Evolutionary conservation across 179 eudicot species (phyloP), one percentile per base, ranked within the genome.

Genomic region (Nepenthes alata): DNA sequence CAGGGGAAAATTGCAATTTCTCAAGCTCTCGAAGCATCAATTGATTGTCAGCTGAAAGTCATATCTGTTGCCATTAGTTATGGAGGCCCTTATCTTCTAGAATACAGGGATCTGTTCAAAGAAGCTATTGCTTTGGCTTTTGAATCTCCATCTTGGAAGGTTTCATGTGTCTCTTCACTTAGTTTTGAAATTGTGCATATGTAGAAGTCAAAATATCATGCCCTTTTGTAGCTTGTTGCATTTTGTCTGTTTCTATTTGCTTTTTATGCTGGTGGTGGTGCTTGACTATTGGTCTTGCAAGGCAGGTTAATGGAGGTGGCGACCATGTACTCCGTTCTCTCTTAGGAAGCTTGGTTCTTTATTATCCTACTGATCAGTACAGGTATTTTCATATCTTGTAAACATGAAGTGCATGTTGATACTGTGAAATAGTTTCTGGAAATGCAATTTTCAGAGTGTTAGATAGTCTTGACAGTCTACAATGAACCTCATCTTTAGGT

Each of bases 141-240:
- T 75, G 87, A 87, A 55, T 87, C 97, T 35, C 88, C 94, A 59
- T 94, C 99, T 62, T 94, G 99, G 99, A 90, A 94, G 99, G 99
- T 90, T 72, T 50, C 64, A 12, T 54, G 14, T 61, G 63, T 47
- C 5, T 35, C 15, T 59, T 50, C 39, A 10, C 11, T 44, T 37
- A 45, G 52, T 60, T 8, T 37, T 58, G 4, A 37, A 15, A 10
- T 11, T 37, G 5, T 37, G 25, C 25, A 25, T 25, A 25, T 25
- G 25, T 25, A 25, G 25, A 25, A 25, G 25, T 25, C 25, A 25
- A 25, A 25, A 25, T 25, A 25, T 25, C 25, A 25, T 25, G 25
- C 25, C 25, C 25, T 25, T 25, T 14, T 2, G 34, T 39, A 7
- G 15, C 6, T 12, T 50, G 34, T 4, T 34, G 6, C 54, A 45